Evolutionary conservation across 73 alveolate genomes (phyloP).

Genomic region (Symbiodinium pilosum): DNA sequence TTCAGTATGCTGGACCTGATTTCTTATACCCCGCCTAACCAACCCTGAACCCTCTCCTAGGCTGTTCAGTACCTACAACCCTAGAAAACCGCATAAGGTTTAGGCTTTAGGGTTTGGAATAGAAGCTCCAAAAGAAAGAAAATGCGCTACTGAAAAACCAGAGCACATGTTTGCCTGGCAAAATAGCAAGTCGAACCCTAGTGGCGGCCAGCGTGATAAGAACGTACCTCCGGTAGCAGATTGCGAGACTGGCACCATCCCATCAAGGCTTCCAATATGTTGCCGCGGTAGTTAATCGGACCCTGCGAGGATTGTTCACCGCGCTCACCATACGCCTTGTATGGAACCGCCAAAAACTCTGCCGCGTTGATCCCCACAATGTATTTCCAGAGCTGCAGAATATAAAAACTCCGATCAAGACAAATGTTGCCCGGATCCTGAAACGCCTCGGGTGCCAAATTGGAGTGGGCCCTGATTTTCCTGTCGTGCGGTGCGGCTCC

Average conservation of each 20-base stretch:
- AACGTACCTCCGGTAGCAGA: not conserved
- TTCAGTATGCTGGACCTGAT: no score
- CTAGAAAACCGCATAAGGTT: no score
- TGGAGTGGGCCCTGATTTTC: conserved; percentile 11
- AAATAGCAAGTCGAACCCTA: no score
- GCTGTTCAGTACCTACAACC: no score
- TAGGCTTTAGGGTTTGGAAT: no score
- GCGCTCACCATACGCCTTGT: not conserved
- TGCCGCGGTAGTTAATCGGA: conserved; percentile 21
- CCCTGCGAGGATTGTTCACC: not conserved
- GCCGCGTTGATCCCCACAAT: conserved; percentile 1
- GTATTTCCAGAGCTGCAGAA: conserved; percentile 11
- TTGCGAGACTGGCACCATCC: conserved; percentile 16
- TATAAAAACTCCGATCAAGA: not conserved
- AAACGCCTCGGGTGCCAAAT: conserved; percentile 25
- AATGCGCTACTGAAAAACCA: no score
- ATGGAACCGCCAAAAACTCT: conserved; percentile 12
- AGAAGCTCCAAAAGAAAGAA: no score
- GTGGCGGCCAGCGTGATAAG: not conserved
- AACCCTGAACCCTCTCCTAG: no score
- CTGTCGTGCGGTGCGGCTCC: not conserved
- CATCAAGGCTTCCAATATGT: conserved; percentile 19
- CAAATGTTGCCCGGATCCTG: conserved; percentile 13
- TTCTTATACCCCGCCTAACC: no score
- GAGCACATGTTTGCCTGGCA: no score